Evolutionary conservation across 2,329 filamentous ascomycete genomes (phyloP), one percentile per base, ranked within the genome.

Genomic region (Xylaria multiplex): DNA sequence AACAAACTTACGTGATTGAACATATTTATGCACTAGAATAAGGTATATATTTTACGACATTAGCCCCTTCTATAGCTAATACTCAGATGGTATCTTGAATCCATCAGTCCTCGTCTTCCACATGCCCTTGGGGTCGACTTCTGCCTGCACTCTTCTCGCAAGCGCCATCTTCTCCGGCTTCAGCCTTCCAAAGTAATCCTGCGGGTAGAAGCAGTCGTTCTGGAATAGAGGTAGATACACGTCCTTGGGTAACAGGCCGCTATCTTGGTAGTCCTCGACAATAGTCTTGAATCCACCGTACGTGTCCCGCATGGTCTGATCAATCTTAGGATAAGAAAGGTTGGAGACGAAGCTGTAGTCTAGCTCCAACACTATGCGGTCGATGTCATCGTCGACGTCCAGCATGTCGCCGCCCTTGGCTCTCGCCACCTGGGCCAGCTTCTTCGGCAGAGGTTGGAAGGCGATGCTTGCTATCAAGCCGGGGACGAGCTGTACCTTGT

Each of bases 161-260:
- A 82, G 70, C 55, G 74, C 70, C 61, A 75, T 58, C 64, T 70
- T 78, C 70, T 75, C 77, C 0, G 77, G 74, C 67, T 72, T 76
- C 69, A 83, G 60, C 46, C 81, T 71, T 1, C 76, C 79, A 52
- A 77, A 82, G 70, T 81, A 82, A 59, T 83, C 81, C 71, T 83
- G 78, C 22, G 76, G 66, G 59, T 77, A 79, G 69, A 78, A 81
- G 9, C 75, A 78, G 57, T 83, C 80, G 69, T 83, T 83, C 76
- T 79, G 78, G 70, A 82, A 82, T 9, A 83, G 68, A 13, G 81
- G 81, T 57, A 80, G 71, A 64, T 79, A 81, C 1, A 72, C 77
- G 30, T 78, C 73, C 5, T 69, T 64, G 16, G 76, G 73, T 50
- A 82, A 65, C 32, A 73, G 67, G 35, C 78, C 79, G 27, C 77